phyloP scores from a whole-genome alignment of 805 yeast genomes.

The Alloascoidea hylecoeti region DNA sequence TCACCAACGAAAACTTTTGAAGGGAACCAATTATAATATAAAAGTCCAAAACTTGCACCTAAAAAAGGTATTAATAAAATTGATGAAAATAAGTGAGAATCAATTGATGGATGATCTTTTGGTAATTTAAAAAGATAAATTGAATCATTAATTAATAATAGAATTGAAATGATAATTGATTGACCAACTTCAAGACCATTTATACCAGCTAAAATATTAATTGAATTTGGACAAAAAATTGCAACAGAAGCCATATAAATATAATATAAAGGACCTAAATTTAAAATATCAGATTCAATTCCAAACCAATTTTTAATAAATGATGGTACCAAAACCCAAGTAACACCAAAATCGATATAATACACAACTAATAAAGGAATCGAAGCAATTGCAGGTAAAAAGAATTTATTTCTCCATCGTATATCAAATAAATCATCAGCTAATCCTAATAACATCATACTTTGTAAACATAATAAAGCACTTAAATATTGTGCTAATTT shows the following conservation, averaged over 20 bases:
- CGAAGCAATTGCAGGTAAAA: slow-evolving; percentile 88
- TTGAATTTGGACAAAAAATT: slow-evolving; percentile 91
- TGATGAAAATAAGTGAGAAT: slow-evolving; percentile 72
- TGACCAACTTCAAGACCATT: slow-evolving; percentile 97
- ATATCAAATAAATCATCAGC: slow-evolving; percentile 93
- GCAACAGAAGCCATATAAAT: slow-evolving; percentile 83
- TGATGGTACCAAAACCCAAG: slow-evolving; percentile 72
- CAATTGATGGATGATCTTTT: slow-evolving; percentile 42
- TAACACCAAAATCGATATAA: slow-evolving; percentile 87
- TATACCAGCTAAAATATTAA: slow-evolving; percentile 90
- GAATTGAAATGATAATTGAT: slow-evolving; percentile 59
- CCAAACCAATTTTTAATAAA: slow-evolving; percentile 31
- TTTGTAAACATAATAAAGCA: slow-evolving; percentile 70
- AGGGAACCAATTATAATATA: slow-evolving; percentile 80
- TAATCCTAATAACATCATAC: slow-evolving; percentile 74
- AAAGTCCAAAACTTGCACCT: slow-evolving; percentile 69
- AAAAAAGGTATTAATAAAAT: slow-evolving; percentile 74
- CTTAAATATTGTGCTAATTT: slow-evolving; percentile 78
- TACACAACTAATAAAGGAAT: slow-evolving; percentile 85
- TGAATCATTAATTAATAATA: slow-evolving; percentile 64
- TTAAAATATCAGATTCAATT: slow-evolving; percentile 34
- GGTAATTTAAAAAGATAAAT: slow-evolving; percentile 38
- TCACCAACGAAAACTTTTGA: slow-evolving; percentile 94
- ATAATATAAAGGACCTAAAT: slow-evolving; percentile 72
- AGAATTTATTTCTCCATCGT: slow-evolving; percentile 95